A percentile compares a stretch with the other conserved stretches of the same genome.
Evolutionary conservation across 2,329 filamentous ascomycete species (phyloP).

Genomic region (Trichocomaceae sp.): DNA sequence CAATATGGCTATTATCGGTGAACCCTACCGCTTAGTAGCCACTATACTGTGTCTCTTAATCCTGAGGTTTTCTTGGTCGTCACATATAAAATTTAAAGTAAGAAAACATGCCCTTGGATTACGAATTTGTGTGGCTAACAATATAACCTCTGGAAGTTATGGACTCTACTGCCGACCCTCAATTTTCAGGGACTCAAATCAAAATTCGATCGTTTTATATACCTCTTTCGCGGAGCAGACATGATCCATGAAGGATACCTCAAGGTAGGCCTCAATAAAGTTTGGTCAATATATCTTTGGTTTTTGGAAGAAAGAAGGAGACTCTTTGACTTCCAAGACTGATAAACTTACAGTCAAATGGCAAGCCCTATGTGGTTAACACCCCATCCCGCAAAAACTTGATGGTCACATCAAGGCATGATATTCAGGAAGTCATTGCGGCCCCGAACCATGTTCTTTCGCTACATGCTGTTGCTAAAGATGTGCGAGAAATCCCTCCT

Average conservation of each 20-base stretch:
- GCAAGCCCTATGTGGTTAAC: not conserved
- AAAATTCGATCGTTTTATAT: not conserved
- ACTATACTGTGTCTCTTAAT: too few relatives aligned
- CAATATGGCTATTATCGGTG: too few relatives aligned
- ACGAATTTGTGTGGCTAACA: not conserved
- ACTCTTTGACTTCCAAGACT: not conserved
- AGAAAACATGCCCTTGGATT: not conserved
- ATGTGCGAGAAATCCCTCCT: too few relatives aligned
- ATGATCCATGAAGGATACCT: not conserved
- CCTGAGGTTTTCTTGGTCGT: not conserved
- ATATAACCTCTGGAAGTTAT: not conserved
- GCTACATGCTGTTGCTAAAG: conserved; percentile 1
- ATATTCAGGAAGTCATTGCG: not conserved
- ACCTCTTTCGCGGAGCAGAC: not conserved
- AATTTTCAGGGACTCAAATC: not conserved
- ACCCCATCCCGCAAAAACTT: not conserved
- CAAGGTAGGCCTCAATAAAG: too few relatives aligned
- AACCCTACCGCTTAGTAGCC: too few relatives aligned
- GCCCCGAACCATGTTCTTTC: conserved; percentile 1
- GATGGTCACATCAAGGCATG: not conserved
- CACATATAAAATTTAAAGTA: too few relatives aligned
- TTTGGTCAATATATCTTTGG: too few relatives aligned
- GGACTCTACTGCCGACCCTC: not conserved
- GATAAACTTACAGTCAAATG: not conserved
- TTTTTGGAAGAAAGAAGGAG: not conserved